These are phyloP conservation scores for Eimeria sp. DNA, from an alignment of 169 alveolate species.

Conservation along the genomic window DNA sequence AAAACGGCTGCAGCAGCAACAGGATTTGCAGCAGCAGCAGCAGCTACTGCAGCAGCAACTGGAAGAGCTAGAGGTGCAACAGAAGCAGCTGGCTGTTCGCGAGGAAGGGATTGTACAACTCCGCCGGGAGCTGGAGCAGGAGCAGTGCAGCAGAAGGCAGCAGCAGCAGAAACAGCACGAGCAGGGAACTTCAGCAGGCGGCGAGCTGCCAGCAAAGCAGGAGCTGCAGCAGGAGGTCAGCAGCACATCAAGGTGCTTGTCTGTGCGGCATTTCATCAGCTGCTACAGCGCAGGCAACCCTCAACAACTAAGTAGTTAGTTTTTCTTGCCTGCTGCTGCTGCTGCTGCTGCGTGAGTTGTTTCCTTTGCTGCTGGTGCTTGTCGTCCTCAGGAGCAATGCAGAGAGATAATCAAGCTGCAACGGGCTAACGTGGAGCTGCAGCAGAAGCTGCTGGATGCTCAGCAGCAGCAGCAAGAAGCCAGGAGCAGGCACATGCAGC, in stretches of 20 bases:
- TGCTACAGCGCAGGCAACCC: slow-evolving; percentile 11
- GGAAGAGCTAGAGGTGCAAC: slow-evolving; percentile 25
- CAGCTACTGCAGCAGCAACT: slow-evolving; percentile 60
- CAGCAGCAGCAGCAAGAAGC: slow-evolving; percentile 36
- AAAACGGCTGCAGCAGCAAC: slow-evolving; percentile 62
- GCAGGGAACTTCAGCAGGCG: background rate
- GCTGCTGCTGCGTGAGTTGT: background rate
- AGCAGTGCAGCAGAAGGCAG: background rate
- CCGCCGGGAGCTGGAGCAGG: slow-evolving; percentile 34
- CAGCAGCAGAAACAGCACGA: slow-evolving; percentile 43
- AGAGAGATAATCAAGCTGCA: slow-evolving; percentile 4
- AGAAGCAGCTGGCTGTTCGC: background rate
- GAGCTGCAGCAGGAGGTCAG: slow-evolving; percentile 40
- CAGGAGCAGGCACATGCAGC: slow-evolving; percentile 8
- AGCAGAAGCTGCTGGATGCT: slow-evolving; percentile 26
- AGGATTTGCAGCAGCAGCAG: slow-evolving; percentile 34
- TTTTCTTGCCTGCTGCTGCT: background rate
- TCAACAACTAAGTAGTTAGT: background rate
- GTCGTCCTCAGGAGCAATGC: slow-evolving; percentile 3
- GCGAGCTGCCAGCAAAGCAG: background rate
- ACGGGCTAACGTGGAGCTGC: slow-evolving; percentile 25
- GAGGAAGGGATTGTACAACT: slow-evolving; percentile 12
- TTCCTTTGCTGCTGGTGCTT: background rate
- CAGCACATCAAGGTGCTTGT: slow-evolving; percentile 27
- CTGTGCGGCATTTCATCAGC: background rate